Base-by-base conservation (phyloP, 495 filamentous ascomycete genomes). In the Xylaria castorea region DNA sequence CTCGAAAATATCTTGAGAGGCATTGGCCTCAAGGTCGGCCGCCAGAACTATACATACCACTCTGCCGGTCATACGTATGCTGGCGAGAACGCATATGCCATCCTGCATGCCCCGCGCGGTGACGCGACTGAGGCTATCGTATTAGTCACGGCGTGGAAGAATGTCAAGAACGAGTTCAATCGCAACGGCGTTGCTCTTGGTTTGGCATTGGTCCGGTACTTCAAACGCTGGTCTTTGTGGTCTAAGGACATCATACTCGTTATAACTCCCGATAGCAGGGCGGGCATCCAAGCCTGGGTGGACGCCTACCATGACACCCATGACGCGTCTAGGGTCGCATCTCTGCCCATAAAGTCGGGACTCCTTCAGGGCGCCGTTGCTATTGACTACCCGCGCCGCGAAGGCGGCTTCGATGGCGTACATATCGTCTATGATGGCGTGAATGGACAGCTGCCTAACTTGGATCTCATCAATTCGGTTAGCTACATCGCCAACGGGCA, bases 111-210 rank as follows among this genome's bases (percentile, higher is more conserved):
- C 1, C 96, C 96, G 5, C 89, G 96, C 34, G 94, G 96, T 38
- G 96, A 99, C 84, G 96, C 97, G n/a, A 98, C 97, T 5, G 96
- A 99, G 82, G 97, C 96, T 22, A 93, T 98, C 77, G 96, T 98
- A 44, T 84, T 99, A 25, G 91, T 97, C 40, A 94, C 91, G 50
- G 91, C 94, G 1, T 97, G 94, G 94, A 88, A 86, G 80, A 98
- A 96, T 66, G 91, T 92, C 75, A 89, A 94, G 70, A 90, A 89
- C 5, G 87, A 92, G 75, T 78, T 95, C 74, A 99, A 99, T 80
- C 84, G 91, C 73, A 95, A 93, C 74, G 96, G 95, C 25, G 89
- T 98, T 22, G 92, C 93, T 2, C 87, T 99, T 58, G 90, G 92
- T 11, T 82, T 98, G 76, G 94, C 95, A 0, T 82, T 99, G 71